Base-by-base conservation (phyloP, 345 rosid genomes). In the Fremontodendron californicum region DNA sequence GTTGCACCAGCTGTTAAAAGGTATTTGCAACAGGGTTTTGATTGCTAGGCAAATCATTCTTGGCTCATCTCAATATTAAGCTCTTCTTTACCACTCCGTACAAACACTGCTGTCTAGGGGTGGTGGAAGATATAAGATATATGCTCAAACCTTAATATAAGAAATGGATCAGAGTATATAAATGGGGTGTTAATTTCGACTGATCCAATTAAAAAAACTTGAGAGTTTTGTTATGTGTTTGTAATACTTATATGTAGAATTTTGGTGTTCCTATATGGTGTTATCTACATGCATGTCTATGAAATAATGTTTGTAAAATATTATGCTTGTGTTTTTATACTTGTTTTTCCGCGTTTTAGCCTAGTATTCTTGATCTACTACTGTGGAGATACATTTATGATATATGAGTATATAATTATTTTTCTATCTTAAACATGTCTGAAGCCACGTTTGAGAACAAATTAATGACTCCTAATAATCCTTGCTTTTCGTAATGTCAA, bases 21-120 rank as follows among this genome's bases (percentile, higher is more conserved):
- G 42, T n/a, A n/a, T 35, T 61, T 71, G 73, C 62, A 42, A 21
- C 40, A 10, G 9, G 73, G 66, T 52, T 52, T 71, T 9, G 65
- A 85, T 42, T 52, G 46, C 73, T 78, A 86, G 99, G 99, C 99
- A 93, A 92, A 52, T 93, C 99, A 92, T 92, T 92, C 97, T 95
- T 95, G 87, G 86, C 86, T 83, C 81, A 78, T 51, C 6, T 57
- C 2, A 61, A 35, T n/a, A 18, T 21, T 9, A 42, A 77, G 86
- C 83, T 78, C 52, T 46, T 77, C 82, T 65, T 31, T 23, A 15
- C n/a, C 48, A 33, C 43, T 35, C 63, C 42, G 2, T n/a, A 29
- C 12, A 39, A 33, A 12, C 62, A 39, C 29, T 29, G 60, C 33
- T 6, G 39, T 21, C 40, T 11, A 1, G 25, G 21, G 11, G 16